These are phyloP conservation scores for Sphaerulina populicola DNA, from an alignment of 2,329 filamentous ascomycete species.

Conservation along the genomic window DNA sequence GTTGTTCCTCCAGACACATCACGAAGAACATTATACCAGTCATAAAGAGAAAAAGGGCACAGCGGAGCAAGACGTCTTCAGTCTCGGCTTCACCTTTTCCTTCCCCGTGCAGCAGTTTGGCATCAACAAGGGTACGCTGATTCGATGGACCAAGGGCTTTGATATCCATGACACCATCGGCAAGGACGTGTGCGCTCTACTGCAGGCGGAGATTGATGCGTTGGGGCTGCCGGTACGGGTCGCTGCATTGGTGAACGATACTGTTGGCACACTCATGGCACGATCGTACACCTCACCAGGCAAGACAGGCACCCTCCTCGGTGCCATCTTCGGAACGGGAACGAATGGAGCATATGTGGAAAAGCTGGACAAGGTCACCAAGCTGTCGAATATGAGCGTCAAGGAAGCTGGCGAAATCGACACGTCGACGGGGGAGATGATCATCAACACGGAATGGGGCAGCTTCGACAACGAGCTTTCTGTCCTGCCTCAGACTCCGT, in stretches of 20 bases:
- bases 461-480: constrained; percentile 92
- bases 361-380: constrained; percentile 77
- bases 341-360: constrained; percentile 98
- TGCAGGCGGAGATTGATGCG: constrained; percentile 82
- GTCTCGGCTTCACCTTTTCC: constrained; percentile 96
- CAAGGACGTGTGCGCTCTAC: constrained; percentile 83
- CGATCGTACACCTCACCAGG: constrained; percentile 89
- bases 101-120: constrained; percentile 91
- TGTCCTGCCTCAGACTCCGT: constrained; percentile 76
- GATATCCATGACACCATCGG: constrained; percentile 91
- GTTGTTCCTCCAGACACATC: constrained; percentile 74
- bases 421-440: constrained; percentile 79
- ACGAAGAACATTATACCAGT: constrained; percentile 74
- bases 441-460: constrained; percentile 97
- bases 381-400: constrained; percentile 48
- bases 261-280: constrained; percentile 94
- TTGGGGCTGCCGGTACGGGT: constrained; percentile 83
- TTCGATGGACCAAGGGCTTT: constrained; percentile 98
- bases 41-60: constrained; percentile 46
- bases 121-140: constrained; percentile 89
- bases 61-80: constrained; percentile 71
- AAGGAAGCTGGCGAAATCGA: constrained; percentile 55
- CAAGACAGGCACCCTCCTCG: constrained; percentile 78
- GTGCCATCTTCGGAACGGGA: constrained; percentile 93
- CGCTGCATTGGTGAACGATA: constrained; percentile 94